phyloP scores from a whole-genome alignment of 805 yeast genomes.

The Myxozyma melibiosi region DNA sequence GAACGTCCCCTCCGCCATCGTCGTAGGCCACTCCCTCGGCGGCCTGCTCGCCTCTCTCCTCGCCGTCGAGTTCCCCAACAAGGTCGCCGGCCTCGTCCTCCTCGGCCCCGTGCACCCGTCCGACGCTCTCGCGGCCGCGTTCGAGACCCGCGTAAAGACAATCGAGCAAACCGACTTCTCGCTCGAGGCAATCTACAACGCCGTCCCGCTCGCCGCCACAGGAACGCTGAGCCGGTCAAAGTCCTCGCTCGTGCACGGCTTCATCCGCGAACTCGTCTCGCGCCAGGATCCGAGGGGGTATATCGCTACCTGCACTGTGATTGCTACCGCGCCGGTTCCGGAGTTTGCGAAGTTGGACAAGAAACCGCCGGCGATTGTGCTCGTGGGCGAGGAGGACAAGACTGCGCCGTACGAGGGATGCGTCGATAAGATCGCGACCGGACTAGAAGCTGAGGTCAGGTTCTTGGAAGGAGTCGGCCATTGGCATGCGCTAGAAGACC shows the following conservation, averaged over 20 bases:
- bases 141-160: background rate
- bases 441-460: conserved; percentile 5
- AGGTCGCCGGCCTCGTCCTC: conserved; percentile 6
- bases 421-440: background rate
- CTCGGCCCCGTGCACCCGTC: conserved; percentile 13
- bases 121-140: background rate
- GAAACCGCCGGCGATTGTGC: conserved; percentile 2
- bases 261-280: conserved; percentile 12
- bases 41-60: conserved; percentile 6
- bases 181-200: conserved; percentile 8
- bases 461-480: conserved; percentile 8
- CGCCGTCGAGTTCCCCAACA: background rate
- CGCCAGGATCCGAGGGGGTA: conserved; percentile 8
- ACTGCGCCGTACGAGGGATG: conserved; percentile 11
- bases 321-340: conserved; percentile 8
- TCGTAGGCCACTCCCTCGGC: conserved; percentile 16
- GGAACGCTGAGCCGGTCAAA: background rate
- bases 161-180: background rate
- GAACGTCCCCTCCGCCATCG: conserved; percentile 1
- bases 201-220: conserved; percentile 4
- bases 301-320: conserved; percentile 9
- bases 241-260: conserved; percentile 7
- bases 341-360: background rate
- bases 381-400: conserved; percentile 3
- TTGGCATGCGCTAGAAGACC: conserved; percentile 15